Evolutionary conservation across 1,139 yeast genomes (phyloP).

Genomic region (Lodderomyces margitis): DNA sequence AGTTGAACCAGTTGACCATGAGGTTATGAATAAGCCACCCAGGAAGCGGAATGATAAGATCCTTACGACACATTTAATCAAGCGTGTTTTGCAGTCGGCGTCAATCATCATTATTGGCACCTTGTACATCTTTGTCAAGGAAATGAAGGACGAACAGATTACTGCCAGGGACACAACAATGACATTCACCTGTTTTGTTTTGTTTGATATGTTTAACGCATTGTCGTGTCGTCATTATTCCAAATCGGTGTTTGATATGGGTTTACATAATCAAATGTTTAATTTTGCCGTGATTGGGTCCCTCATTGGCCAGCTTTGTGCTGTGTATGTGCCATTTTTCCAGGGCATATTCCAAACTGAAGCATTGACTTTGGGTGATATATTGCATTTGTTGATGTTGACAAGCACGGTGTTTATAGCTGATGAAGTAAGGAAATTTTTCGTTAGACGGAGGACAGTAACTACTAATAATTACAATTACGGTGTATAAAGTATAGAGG

Average conservation of each 20-base stretch:
- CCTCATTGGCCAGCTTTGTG: constrained; percentile 86
- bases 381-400: constrained; percentile 56
- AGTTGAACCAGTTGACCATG: constrained; percentile 95
- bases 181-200: constrained; percentile 95
- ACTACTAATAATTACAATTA: constrained; percentile 14
- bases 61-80: constrained; percentile 63
- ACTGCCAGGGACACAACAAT: constrained; percentile 97
- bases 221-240: constrained; percentile 84
- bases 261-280: constrained; percentile 80
- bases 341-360: constrained; percentile 93
- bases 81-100: constrained; percentile 75
- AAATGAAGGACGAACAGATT: constrained; percentile 77
- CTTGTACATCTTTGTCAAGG: constrained; percentile 75
- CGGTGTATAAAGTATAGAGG: constrained; percentile 9
- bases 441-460: constrained; percentile 11
- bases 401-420: constrained; percentile 81
- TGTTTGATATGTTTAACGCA: constrained; percentile 95
- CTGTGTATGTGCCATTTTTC: constrained; percentile 88
- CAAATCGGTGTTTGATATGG: constrained; percentile 77
- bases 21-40: constrained; percentile 93
- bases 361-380: constrained; percentile 68
- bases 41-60: constrained; percentile 82
- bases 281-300: constrained; percentile 92
- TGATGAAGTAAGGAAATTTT: constrained; percentile 72
- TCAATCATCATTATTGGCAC: constrained; percentile 74